phyloP scores from a whole-genome alignment of 2,329 filamentous ascomycete genomes.

The Helotiales sp. region DNA sequence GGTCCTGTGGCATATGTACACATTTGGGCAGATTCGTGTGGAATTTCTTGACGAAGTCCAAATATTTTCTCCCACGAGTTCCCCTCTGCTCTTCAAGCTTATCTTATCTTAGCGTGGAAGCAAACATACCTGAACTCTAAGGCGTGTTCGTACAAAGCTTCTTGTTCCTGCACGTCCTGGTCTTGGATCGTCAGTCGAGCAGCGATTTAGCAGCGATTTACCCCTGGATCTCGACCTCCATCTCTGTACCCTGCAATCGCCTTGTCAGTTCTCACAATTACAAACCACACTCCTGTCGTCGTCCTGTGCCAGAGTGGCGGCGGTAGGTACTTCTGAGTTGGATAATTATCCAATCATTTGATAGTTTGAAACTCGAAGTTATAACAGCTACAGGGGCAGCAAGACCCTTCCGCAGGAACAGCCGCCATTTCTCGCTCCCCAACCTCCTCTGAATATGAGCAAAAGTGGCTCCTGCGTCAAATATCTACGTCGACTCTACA shows the following conservation, averaged over 20 bases:
- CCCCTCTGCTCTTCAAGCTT: conserved; percentile 23
- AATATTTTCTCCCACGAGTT: neutral
- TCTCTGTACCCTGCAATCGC: conserved; percentile 4
- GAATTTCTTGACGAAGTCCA: no score
- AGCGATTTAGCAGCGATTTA: no score
- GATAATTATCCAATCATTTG: conserved; percentile 10
- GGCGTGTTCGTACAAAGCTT: no score
- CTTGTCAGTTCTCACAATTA: neutral
- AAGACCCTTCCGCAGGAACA: conserved; percentile 11
- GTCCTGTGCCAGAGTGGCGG: neutral
- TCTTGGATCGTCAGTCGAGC: conserved; percentile 5
- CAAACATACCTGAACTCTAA: neutral
- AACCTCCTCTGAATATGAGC: conserved; percentile 26
- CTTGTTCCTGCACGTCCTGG: conserved; percentile 5
- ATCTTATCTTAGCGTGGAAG: conserved; percentile 28
- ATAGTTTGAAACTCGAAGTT: conserved; percentile 11
- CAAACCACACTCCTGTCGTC: neutral
- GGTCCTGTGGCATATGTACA: no score
- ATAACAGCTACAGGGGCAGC: no score
- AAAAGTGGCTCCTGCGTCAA: conserved; percentile 21
- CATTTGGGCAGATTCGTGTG: no score
- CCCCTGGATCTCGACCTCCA: neutral
- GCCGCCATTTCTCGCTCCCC: conserved; percentile 11
- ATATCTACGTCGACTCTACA: conserved; percentile 27
- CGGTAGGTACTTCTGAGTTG: neutral